phyloP scores from a whole-genome alignment of 768 basidiomycete genomes.

The Royoungia palumana region DNA sequence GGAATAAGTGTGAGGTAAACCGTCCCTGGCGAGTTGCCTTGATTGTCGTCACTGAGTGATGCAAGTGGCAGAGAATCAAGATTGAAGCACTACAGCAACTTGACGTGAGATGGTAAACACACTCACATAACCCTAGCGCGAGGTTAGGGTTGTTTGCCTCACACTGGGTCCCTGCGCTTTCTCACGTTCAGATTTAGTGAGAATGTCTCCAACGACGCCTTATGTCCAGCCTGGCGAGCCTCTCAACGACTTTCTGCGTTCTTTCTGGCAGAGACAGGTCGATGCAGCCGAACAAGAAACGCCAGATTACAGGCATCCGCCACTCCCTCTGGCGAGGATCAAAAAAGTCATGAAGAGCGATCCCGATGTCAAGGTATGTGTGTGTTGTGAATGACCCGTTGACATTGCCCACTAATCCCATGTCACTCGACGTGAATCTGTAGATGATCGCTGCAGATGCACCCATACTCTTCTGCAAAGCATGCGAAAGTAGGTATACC shows the following conservation, averaged over 20 bases:
- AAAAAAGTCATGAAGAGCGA: conserved; percentile 99
- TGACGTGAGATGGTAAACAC: no score
- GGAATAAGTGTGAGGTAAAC: no score
- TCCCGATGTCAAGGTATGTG: conserved; percentile 87
- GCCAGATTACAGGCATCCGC: conserved; percentile 83
- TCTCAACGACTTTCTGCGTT: conserved; percentile 79
- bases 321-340: conserved; percentile 89
- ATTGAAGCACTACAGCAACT: no score
- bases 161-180: not conserved
- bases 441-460: conserved; percentile 99
- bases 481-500: conserved; percentile 84
- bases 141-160: conserved; percentile 26
- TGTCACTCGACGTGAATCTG: conserved; percentile 1
- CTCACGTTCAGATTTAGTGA: conserved; percentile 20
- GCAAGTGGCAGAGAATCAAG: no score
- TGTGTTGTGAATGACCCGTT: not conserved
- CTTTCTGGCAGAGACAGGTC: conserved; percentile 90
- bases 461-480: conserved; percentile 95
- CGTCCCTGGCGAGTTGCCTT: no score
- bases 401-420: not conserved
- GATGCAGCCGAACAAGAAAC: conserved; percentile 85
- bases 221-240: conserved; percentile 82
- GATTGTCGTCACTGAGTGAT: no score
- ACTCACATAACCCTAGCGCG: conserved; percentile 12
- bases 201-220: conserved; percentile 44